Evolutionary conservation across 2,329 filamentous ascomycete species (phyloP), one percentile per base, ranked within the genome.

Genomic region (Tolypocladium sp.): DNA sequence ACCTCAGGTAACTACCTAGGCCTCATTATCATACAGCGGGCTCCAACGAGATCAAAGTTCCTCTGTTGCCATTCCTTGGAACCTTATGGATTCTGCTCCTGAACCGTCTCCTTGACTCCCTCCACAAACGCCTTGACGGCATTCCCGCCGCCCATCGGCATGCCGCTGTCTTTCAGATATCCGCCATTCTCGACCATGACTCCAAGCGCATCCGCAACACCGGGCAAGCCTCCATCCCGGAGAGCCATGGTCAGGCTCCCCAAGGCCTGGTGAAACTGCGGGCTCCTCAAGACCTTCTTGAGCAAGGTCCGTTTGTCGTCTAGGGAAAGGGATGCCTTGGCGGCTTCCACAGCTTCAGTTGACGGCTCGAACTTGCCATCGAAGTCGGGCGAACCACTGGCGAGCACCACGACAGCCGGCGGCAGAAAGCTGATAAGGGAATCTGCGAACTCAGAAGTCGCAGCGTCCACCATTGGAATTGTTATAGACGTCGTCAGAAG

Each of bases 111-210:
- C 80, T 89, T 94, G 55, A 97, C 87, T 3, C 93, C 94, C 59
- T 95, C 85, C 27, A 99, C 82, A 74, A 99, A 99, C 4, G 90
- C 90, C 76, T 95, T 88, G 2, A 99, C 87, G 15, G 93, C 93
- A 66, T 94, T 88, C 7, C 89, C 90, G 57, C 92, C 92, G 51
- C 92, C 93, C 53, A 97, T 74, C 2, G 93, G 92, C 77, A 97
- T 87, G 56, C 84, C 88, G 7, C 90, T 88, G 58, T 89, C 86
- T 62, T 82, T 82, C 68, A 96, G 82, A 63, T 90, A 89, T 4
- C 93, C 93, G n/a, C 89, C 89, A 70, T 96, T 91, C 68, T 88
- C 83, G 25, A 99, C 85, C 65, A 86, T 85, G 60, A 97, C 83
- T 8, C 86, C 84, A 44, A 99, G 77, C 4, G 92, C 93, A 67